A percentile compares a stretch with the other conserved stretches of the same genome.
Conservation (phyloP, 306 rosid species). For the Astragalus membranaceus region DNA sequence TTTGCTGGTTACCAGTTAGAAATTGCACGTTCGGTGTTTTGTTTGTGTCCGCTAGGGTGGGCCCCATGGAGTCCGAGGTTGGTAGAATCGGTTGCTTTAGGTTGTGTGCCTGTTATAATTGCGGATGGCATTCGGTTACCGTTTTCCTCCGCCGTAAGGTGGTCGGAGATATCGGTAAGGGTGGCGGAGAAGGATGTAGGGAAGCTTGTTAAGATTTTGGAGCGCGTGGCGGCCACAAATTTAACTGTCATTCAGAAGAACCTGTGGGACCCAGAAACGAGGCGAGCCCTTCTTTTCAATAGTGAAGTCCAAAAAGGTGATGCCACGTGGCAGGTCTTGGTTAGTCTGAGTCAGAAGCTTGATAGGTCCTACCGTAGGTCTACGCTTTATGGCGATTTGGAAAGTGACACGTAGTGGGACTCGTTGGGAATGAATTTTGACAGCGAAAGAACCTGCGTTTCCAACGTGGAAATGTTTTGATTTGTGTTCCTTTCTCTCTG, state of each 20-base stretch:
- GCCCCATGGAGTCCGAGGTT: slow-evolving; percentile 99
- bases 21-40: slow-evolving; percentile 65
- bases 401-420: slow-evolving; percentile 5
- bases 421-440: not conserved
- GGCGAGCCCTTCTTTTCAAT: slow-evolving; percentile 56
- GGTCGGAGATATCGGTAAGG: slow-evolving; percentile 72
- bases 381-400: slow-evolving; percentile 34
- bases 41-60: slow-evolving; percentile 92
- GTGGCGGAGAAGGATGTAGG: slow-evolving; percentile 81
- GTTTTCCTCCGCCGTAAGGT: slow-evolving; percentile 45
- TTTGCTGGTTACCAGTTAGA: slow-evolving; percentile 83
- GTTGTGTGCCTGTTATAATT: slow-evolving; percentile 83
- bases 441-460: not conserved
- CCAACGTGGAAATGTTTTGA: not conserved
- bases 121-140: slow-evolving; percentile 80
- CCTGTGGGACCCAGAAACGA: slow-evolving; percentile 51
- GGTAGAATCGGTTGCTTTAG: slow-evolving; percentile 73
- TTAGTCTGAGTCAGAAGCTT: slow-evolving; percentile 34
- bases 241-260: slow-evolving; percentile 57
- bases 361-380: slow-evolving; percentile 44
- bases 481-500: no score
- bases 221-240: slow-evolving; percentile 76
- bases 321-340: slow-evolving; percentile 84
- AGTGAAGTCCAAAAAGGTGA: slow-evolving; percentile 49
- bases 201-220: slow-evolving; percentile 45